phyloP scores from a whole-genome alignment of 345 rosid genomes.

The Arabidopsis thaliana region TAIR10.1 NC_003070.9:449001-449500 shows the following conservation, averaged over 20 bases:
- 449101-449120: constrained; percentile 58
- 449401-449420: constrained; percentile 76
- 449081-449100: constrained; percentile 88
- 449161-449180: constrained; percentile 3
- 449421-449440: constrained; percentile 93
- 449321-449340: constrained; percentile 85
- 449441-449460: constrained; percentile 79
- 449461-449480: constrained; percentile 74
- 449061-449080: constrained; percentile 75
- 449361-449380: constrained; percentile 81
- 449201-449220: neutral
- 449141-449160: constrained; percentile 5
- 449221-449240: constrained; percentile 66
- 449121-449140: constrained; percentile 51
- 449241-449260: constrained; percentile 60
- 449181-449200: neutral
- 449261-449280: constrained; percentile 68
- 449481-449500: constrained; percentile 67
- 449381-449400: constrained; percentile 71
- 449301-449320: constrained; percentile 71
- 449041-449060: constrained; percentile 61
- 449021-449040: constrained; percentile 10
- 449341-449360: constrained; percentile 81
- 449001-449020: neutral
- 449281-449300: constrained; percentile 69